Conservation (phyloP, 2,329 filamentous ascomycete genomes). For the Verticillium klebahnii region DNA sequence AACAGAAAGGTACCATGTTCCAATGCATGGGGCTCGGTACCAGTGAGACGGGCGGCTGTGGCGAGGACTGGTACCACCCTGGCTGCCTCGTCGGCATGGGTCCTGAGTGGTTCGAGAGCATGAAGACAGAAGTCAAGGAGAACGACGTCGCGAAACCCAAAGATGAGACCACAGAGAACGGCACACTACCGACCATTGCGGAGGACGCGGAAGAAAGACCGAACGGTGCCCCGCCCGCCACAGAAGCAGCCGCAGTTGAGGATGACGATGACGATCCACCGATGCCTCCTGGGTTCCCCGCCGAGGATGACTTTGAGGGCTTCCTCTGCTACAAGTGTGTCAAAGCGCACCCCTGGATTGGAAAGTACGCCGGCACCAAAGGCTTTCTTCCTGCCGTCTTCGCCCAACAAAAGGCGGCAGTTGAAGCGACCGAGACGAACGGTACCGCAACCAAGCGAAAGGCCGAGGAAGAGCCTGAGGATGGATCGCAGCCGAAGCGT, state of each 20-base stretch:
- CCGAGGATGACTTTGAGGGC: constrained; percentile 82
- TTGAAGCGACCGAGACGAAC: constrained; percentile 1
- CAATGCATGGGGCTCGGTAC: constrained; percentile 86
- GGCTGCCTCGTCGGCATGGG: constrained; percentile 83
- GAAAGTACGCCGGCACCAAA: constrained; percentile 71
- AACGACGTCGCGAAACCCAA: constrained; percentile 23
- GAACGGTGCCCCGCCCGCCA: constrained; percentile 3
- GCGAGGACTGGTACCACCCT: constrained; percentile 97
- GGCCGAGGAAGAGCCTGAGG: constrained; percentile 46
- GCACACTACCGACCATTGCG: constrained; percentile 41
- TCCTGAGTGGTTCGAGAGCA: constrained; percentile 64
- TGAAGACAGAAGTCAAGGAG: constrained; percentile 30
- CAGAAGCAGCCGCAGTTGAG: constrained; percentile 13
- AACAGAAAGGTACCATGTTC: constrained; percentile 97
- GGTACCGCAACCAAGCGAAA: constrained; percentile 59
- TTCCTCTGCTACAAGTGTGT: constrained; percentile 95
- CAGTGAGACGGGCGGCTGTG: constrained; percentile 78
- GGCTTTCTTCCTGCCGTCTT: constrained; percentile 78
- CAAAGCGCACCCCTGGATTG: constrained; percentile 85
- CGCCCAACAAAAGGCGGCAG: constrained; percentile 21
- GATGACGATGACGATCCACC: constrained; percentile 59
- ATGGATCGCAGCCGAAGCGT: constrained; percentile 42
- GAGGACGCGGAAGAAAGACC: constrained; percentile 37
- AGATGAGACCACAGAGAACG: constrained; percentile 10
- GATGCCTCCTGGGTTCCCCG: constrained; percentile 79